Percentiles rank a stretch among this genome's conserved stretches.
Evolutionary conservation across 371 early-diverging fungal species (phyloP).

Genomic region (Mucor saturninus): DNA sequence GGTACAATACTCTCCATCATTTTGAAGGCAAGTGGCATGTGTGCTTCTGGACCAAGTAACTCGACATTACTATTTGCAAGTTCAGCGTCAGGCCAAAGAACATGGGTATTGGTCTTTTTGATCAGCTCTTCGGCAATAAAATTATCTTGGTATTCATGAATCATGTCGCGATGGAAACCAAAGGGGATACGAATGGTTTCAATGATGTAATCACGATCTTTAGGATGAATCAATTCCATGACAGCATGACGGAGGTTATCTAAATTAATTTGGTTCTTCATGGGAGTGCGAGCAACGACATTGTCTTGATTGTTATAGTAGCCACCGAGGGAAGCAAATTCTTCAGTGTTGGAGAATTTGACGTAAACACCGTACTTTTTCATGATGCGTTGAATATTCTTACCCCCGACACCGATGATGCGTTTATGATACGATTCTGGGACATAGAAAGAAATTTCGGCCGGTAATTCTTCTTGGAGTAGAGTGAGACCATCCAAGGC

Average conservation of each 20-base stretch:
- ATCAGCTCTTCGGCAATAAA: conserved; percentile 50
- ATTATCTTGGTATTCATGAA: conserved; percentile 44
- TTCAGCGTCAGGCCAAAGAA: conserved; percentile 61
- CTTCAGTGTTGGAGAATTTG: conserved; percentile 83
- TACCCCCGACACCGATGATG: conserved; percentile 93
- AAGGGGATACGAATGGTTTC: conserved; percentile 49
- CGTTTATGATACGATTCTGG: conserved; percentile 88
- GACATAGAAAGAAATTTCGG: conserved; percentile 82
- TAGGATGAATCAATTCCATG: conserved; percentile 68
- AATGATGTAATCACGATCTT: conserved; percentile 56
- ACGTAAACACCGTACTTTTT: conserved; percentile 93
- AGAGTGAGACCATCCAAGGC: conserved; percentile 68
- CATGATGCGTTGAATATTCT: conserved; percentile 92
- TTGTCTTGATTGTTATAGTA: conserved; percentile 79
- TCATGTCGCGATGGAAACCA: conserved; percentile 48
- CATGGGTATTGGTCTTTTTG: conserved; percentile 56
- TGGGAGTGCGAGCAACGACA: conserved; percentile 81
- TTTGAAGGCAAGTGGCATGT: conserved; percentile 39
- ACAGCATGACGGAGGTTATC: conserved; percentile 68
- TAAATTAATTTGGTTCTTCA: conserved; percentile 73
- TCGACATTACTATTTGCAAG: conserved; percentile 42
- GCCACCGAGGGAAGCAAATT: conserved; percentile 72
- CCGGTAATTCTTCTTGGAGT: conserved; percentile 81
- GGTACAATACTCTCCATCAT: conserved; percentile 47
- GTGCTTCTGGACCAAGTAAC: conserved; percentile 49